Evolutionary conservation across 2,329 filamentous ascomycete genomes (phyloP), one percentile per base, ranked within the genome.

Genomic region (Paecilomyces fulvus): DNA sequence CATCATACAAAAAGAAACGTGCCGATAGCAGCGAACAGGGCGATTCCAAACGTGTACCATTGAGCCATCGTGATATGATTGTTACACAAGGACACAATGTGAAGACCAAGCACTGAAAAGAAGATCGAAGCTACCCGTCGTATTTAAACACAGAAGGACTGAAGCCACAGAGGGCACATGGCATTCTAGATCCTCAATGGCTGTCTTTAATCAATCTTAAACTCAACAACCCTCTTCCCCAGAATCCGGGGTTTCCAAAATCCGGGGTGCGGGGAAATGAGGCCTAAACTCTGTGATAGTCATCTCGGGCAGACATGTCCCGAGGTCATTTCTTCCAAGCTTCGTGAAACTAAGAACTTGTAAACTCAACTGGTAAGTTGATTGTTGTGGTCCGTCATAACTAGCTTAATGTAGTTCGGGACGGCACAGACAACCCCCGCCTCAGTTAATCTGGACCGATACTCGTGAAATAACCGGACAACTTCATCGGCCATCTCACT

Each of bases 11-110:
- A 84, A 55, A 83, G 73, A 65, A 83, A 83, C 0, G 81, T 83
- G 60, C 81, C 81, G 54, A 83, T 81, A 20, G 80, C 80, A 37
- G 81, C 81, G 65, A 83, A 83, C 37, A 82, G 64, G 51, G 79
- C 80, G 57, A 83, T 69, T 5, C 77, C 76, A 30, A 81, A 67
- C 2, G 78, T 77, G 63, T 81, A 80, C 72, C 69, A 73, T 48
- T 65, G 54, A 23, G 65, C 63, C 73, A 76, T 76, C 14, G 60
- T 70, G 61, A 23, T 12, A 5, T 4, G 20, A 50, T 50, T 50
- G 49, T 14, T 20, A 12, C 14, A 23, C 49, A 23, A 20, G 28
- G 33, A 17, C 14, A 8, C n/a, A 37, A 43, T 6, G 17, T n/a
- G 33, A 43, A n/a, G 14, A 8, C 8, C n/a, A 37, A 14, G 33